These are phyloP conservation scores for Zoysia pacifica DNA, from an alignment of 176 grass and related monocot genomes.

Conservation along the genomic window DNA sequence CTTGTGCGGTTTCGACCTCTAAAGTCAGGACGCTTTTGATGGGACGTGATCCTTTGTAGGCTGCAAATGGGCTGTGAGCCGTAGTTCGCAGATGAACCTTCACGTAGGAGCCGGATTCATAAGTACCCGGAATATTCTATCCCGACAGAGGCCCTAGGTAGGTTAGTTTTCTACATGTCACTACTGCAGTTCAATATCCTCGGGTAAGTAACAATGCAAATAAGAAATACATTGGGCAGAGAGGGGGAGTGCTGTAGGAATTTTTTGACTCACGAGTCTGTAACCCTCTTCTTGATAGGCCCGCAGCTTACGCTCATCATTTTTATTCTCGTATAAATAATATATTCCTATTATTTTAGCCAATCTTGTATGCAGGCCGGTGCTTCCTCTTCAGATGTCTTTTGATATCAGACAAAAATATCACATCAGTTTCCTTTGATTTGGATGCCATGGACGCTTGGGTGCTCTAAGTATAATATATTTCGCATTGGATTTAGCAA, in stretches of 20 bases:
- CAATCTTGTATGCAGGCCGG: slow-evolving; percentile 34
- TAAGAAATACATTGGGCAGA: not conserved
- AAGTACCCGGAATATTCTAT: too few relatives aligned
- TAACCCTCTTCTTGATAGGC: not conserved
- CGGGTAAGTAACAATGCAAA: not conserved
- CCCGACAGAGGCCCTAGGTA: not conserved
- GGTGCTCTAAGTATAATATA: slow-evolving; percentile 25
- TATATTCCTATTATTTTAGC: not conserved
- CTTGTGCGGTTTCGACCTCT: too few relatives aligned
- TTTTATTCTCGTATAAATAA: not conserved
- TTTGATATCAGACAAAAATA: slow-evolving; percentile 50
- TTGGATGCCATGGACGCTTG: slow-evolving; percentile 33
- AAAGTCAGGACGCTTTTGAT: too few relatives aligned
- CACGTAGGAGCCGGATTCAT: too few relatives aligned
- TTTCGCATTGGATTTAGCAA: slow-evolving; percentile 37
- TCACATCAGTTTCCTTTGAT: slow-evolving; percentile 31
- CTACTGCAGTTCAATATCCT: not conserved
- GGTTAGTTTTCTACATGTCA: not conserved
- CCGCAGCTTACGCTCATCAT: not conserved
- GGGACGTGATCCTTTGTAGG: too few relatives aligned
- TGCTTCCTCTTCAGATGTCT: slow-evolving; percentile 51
- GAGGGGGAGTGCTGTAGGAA: not conserved
- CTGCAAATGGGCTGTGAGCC: too few relatives aligned
- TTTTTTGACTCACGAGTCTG: not conserved
- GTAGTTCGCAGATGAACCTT: too few relatives aligned